Percentiles rank a stretch among this genome's conserved stretches.
phyloP scores from a whole-genome alignment of 768 basidiomycete genomes.

The Hemileccinum rubropunctum region DNA sequence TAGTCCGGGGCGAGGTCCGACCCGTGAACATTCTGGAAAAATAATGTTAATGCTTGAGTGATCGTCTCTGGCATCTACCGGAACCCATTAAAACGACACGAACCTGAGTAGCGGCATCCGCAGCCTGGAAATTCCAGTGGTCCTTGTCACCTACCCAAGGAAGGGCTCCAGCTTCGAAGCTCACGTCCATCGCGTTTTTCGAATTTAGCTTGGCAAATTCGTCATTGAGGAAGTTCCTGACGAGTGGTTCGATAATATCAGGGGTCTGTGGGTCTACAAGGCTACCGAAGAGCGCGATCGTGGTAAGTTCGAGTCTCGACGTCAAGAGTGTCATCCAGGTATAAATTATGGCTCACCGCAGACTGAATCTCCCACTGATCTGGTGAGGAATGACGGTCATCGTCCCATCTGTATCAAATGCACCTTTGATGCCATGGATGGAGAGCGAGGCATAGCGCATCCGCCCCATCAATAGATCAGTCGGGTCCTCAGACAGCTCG shows the following conservation, averaged over 20 bases:
- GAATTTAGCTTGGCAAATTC: too few relatives aligned
- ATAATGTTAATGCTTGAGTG: too few relatives aligned
- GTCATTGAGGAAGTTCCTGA: slow-evolving; percentile 51
- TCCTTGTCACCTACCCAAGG: slow-evolving; percentile 80
- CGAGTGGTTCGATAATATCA: slow-evolving; percentile 61
- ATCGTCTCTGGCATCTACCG: not conserved
- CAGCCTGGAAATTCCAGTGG: slow-evolving; percentile 89
- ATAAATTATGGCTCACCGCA: not conserved
- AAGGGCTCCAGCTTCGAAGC: slow-evolving; percentile 67
- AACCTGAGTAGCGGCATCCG: slow-evolving; percentile 74
- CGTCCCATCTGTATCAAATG: too few relatives aligned
- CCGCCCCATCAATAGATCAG: too few relatives aligned
- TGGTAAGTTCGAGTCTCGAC: not conserved
- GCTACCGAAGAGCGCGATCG: slow-evolving; percentile 26
- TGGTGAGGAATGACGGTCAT: too few relatives aligned
- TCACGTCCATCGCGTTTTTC: slow-evolving; percentile 71
- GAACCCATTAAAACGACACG: slow-evolving; percentile 30
- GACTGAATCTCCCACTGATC: too few relatives aligned
- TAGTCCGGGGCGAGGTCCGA: too few relatives aligned
- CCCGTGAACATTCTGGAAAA: too few relatives aligned
- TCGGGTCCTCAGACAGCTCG: too few relatives aligned
- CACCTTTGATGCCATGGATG: too few relatives aligned
- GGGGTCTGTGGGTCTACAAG: slow-evolving; percentile 82
- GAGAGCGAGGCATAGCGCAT: too few relatives aligned
- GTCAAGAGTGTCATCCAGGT: not conserved